Evolutionary conservation across 2,329 filamentous ascomycete species (phyloP).

Genomic region (Tolypocladium ophioglossoides): DNA sequence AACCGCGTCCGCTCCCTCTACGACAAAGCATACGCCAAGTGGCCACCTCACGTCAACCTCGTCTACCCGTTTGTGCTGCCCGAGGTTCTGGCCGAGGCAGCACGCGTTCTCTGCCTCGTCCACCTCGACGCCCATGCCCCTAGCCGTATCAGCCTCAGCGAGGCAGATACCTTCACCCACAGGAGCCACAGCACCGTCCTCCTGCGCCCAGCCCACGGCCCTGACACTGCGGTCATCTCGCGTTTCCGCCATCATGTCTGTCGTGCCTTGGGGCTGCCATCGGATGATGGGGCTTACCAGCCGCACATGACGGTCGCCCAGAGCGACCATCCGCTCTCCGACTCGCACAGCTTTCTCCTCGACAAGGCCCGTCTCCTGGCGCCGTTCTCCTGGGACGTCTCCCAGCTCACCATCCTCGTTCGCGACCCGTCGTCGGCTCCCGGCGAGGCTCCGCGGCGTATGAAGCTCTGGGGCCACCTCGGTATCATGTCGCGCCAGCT

Average conservation of each 20-base stretch:
- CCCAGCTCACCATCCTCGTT: slow-evolving; percentile 40
- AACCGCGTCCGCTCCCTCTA: slow-evolving; percentile 49
- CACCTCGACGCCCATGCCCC: slow-evolving; percentile 4
- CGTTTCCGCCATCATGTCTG: slow-evolving; percentile 24
- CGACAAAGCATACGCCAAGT: slow-evolving; percentile 49
- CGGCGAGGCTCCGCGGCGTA: slow-evolving; percentile 26
- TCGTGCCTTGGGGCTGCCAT: slow-evolving; percentile 21
- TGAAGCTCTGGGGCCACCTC: slow-evolving; percentile 48
- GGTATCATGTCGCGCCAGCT: slow-evolving; percentile 15
- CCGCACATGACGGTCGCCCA: slow-evolving; percentile 52
- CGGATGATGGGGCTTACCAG: slow-evolving; percentile 16
- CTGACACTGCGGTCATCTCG: slow-evolving; percentile 11
- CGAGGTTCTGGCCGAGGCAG: slow-evolving; percentile 32
- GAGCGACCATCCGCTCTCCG: slow-evolving; percentile 32
- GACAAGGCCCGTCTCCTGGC: slow-evolving; percentile 41
- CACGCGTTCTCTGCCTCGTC: slow-evolving; percentile 14
- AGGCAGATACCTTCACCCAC: slow-evolving; percentile 36
- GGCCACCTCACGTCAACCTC: slow-evolving; percentile 58
- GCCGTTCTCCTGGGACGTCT: slow-evolving; percentile 34
- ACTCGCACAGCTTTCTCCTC: slow-evolving; percentile 38
- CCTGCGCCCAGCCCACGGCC: slow-evolving; percentile 15
- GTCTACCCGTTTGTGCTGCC: slow-evolving; percentile 53
- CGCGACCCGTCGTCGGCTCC: slow-evolving; percentile 29
- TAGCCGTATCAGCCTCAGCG: slow-evolving; percentile 22
- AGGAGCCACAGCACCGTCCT: slow-evolving; percentile 40